These are phyloP conservation scores for Neobulgaria alba DNA, from an alignment of 2,329 filamentous ascomycete genomes.

Conservation along the genomic window DNA sequence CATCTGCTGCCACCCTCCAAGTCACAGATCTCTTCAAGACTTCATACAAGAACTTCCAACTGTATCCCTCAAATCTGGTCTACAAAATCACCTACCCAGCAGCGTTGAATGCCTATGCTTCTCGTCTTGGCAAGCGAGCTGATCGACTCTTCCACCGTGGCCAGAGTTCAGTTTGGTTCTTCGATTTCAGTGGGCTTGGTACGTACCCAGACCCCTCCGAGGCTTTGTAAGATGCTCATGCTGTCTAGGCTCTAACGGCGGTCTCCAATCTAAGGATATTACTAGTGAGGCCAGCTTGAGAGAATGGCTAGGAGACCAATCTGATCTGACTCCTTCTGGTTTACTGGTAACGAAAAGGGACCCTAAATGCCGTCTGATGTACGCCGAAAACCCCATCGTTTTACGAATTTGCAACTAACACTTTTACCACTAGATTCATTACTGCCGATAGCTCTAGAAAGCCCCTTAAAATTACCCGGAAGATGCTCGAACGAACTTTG, in stretches of 20 bases:
- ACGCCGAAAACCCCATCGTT: constrained; percentile 7
- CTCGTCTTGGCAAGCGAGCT: no score
- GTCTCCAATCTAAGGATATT: no score
- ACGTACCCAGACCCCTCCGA: no score
- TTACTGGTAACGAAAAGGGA: constrained; percentile 2
- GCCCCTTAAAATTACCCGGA: constrained; percentile 17
- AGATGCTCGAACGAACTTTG: constrained; percentile 23
- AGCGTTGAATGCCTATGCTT: not conserved
- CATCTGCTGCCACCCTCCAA: no score
- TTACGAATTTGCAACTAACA: not conserved
- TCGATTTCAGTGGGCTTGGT: no score
- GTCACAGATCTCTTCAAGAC: not conserved
- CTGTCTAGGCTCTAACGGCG: no score
- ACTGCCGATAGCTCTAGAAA: constrained; percentile 15
- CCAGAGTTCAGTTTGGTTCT: no score
- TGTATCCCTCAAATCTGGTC: not conserved
- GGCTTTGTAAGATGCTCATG: no score
- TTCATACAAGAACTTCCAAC: not conserved
- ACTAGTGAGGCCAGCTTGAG: not conserved
- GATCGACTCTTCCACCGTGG: no score
- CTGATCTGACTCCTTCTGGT: not conserved
- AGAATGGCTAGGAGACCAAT: not conserved
- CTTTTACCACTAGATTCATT: constrained; percentile 18
- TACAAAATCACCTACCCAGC: not conserved
- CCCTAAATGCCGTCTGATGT: constrained; percentile 26